phyloP scores from a whole-genome alignment of 192 early-diverging fungal species.

The Entomortierella beljakovae region DNA sequence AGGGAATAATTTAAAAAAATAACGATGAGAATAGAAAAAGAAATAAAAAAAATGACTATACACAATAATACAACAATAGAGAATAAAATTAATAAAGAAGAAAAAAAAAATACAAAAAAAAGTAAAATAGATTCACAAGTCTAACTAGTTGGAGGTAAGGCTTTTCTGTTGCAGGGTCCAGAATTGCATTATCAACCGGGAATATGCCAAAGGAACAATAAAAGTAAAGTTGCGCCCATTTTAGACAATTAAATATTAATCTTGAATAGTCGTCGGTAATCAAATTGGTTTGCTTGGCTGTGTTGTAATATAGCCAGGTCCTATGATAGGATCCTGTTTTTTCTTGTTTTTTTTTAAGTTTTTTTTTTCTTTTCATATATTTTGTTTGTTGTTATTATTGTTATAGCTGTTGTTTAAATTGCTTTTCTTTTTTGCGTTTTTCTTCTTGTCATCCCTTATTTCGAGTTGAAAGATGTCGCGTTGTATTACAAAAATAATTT shows the following conservation, averaged over 20 bases:
- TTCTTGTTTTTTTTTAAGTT: too few relatives aligned
- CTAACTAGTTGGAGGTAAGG: too few relatives aligned
- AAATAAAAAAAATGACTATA: constrained; percentile 2
- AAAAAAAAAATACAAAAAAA: constrained; percentile 16
- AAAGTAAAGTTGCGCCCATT: neutral
- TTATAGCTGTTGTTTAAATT: neutral
- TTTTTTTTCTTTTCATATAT: constrained; percentile 15
- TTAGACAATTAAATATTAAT: neutral
- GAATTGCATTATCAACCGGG: too few relatives aligned
- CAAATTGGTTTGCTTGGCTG: neutral
- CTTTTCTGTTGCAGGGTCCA: too few relatives aligned
- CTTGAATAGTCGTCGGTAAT: constrained; percentile 15
- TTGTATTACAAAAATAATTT: constrained; percentile 21
- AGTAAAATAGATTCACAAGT: too few relatives aligned
- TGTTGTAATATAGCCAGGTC: too few relatives aligned
- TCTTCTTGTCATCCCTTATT: too few relatives aligned
- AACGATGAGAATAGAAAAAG: constrained; percentile 7
- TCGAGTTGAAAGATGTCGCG: too few relatives aligned
- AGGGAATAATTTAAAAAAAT: neutral
- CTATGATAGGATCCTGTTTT: too few relatives aligned
- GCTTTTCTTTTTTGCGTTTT: neutral
- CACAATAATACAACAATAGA: neutral
- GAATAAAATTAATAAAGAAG: constrained; percentile 3
- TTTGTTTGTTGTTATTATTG: neutral
- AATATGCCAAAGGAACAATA: neutral